Base-by-base conservation (phyloP, 257 asterid genomes). In the Voacanga thouarsii region DNA sequence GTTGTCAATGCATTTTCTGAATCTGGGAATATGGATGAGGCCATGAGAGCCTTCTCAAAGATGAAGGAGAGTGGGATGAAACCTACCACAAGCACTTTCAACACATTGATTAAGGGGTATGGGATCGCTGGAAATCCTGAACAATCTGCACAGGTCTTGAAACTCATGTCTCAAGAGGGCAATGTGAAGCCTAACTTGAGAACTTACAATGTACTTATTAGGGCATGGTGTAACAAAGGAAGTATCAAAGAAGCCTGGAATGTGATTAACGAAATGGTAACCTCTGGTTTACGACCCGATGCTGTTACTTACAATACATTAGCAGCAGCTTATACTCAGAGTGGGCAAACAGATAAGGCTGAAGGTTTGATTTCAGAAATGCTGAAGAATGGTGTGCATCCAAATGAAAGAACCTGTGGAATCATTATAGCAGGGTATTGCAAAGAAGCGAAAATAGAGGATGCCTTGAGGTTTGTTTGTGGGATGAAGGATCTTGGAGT, bases 11-110 rank as follows among this genome's bases (percentile, higher is more conserved):
- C 97, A 1, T 89, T 88, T 80, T 82, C 97, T 28, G 93, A 90
- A 87, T 87, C 93, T 14, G 93, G 96, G 69, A 85, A 92, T 80
- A 88, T 90, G 93, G 90, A 88, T 70, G 92, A 88, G 78, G 94
- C 97, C 75, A 80, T 88, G 88, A 84, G 87, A 77, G 72, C 84
- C 73, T 78, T 92, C 71, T 81, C 76, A 14, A 80, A 81, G 84
- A 90, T 92, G 96, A 88, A 89, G 86, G 85, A 83, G 70, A 75
- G 82, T 4, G 93, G 94, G 67, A 86, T 87, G 71, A 87, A 87
- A 72, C 94, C 91, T 43, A 80, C 93, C 6, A 86, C 86, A 4
- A 89, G 89, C 83, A 90, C 94, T 44, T 87, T 83, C 82, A 92
- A 90, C 76, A 90, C 92, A 4, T 77, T 92, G 81, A 90, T 90